phyloP scores from a whole-genome alignment of 176 grass and related monocot species.

The Elaeis guineensis region DNA sequence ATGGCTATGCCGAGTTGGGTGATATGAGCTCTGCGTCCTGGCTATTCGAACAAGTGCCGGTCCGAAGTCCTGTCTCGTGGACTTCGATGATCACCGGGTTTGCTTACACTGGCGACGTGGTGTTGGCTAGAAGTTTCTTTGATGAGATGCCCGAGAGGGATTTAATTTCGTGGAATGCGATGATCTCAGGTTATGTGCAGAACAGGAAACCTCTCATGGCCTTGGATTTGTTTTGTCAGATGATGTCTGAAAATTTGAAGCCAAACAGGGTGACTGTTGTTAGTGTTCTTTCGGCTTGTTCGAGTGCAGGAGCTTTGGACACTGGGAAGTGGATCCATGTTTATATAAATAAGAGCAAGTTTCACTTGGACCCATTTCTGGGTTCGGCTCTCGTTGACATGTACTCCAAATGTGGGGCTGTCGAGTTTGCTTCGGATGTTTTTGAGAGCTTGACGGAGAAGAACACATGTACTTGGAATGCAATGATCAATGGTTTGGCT shows the following conservation, averaged over 20 bases:
- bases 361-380: constrained; percentile 3
- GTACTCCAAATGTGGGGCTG: constrained; percentile 22
- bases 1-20: background rate
- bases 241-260: constrained; percentile 1
- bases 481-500: constrained; percentile 10
- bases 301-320: background rate
- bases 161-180: constrained; percentile 19
- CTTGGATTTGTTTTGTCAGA: constrained; percentile 14
- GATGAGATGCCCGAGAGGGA: constrained; percentile 16
- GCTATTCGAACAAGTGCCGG: background rate
- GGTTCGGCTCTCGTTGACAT: constrained; percentile 13
- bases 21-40: background rate
- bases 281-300: constrained; percentile 14
- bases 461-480: constrained; percentile 9
- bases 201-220: constrained; percentile 6
- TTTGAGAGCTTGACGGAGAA: background rate
- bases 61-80: background rate
- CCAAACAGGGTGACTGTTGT: constrained; percentile 1
- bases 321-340: constrained; percentile 12
- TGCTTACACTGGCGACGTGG: no score
- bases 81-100: no score
- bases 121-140: background rate
- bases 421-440: constrained; percentile 5
- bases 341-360: background rate
- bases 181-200: constrained; percentile 20